Percentiles rank a stretch among this genome's conserved stretches.
phyloP scores from a whole-genome alignment of 176 grass and related monocot species.

The Phyllostachys edulis region DNA sequence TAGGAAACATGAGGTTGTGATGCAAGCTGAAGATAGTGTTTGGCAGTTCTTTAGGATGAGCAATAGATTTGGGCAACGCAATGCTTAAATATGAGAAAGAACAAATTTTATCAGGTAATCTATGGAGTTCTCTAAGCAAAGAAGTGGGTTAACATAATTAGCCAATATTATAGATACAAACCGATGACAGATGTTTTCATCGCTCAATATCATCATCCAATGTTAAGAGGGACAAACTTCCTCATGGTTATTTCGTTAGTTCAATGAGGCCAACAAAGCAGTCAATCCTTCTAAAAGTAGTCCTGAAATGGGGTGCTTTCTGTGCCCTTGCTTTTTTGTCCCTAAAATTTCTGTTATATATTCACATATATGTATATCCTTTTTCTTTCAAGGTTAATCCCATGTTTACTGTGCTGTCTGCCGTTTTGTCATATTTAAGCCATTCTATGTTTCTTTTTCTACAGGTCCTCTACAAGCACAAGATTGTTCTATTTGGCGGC shows the following conservation, averaged over 20 bases:
- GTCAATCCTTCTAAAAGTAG: not conserved
- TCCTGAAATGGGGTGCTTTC: not conserved
- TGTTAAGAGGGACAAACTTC: not conserved
- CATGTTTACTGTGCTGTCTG: not conserved
- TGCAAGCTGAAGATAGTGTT: not conserved
- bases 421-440: conserved; percentile 4
- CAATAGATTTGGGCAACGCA: not conserved
- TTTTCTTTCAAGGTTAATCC: not conserved
- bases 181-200: not conserved
- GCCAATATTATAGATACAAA: not conserved
- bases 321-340: not conserved
- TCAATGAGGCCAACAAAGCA: not conserved
- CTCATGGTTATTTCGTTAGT: not conserved
- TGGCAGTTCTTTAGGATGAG: not conserved
- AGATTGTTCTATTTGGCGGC: conserved; percentile 93
- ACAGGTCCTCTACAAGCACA: conserved; percentile 98
- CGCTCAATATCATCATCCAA: not conserved
- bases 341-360: not conserved
- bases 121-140: conserved; percentile 2
- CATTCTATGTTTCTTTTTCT: conserved; percentile 33
- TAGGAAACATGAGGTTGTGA: conserved; percentile 9
- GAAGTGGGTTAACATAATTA: not conserved
- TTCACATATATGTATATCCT: not conserved
- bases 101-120: not conserved
- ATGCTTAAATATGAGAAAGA: conserved; percentile 1